A percentile compares a stretch with the other conserved stretches of the same genome.
These are phyloP conservation scores for Penicillium salamii DNA, from an alignment of 495 filamentous ascomycete genomes.

Conservation along the genomic window DNA sequence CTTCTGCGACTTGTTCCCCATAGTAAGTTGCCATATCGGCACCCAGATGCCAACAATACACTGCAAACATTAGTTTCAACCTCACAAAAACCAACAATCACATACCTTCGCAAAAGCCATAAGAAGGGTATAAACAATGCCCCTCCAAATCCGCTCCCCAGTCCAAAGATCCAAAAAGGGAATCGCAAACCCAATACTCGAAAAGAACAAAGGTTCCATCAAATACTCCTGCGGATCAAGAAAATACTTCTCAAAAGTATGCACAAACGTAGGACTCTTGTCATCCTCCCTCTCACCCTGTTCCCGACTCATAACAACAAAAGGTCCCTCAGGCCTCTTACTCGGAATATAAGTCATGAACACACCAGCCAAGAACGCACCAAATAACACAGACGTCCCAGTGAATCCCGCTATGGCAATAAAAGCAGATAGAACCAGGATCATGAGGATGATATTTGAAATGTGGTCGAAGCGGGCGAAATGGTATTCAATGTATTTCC, in stretches of 20 bases:
- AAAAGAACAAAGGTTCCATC: slow-evolving; percentile 73
- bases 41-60: slow-evolving; percentile 33
- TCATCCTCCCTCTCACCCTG: slow-evolving; percentile 40
- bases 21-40: slow-evolving; percentile 17
- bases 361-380: slow-evolving; percentile 63
- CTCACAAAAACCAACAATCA: not conserved
- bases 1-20: not conserved
- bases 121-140: slow-evolving; percentile 61
- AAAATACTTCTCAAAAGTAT: slow-evolving; percentile 34
- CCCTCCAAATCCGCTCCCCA: slow-evolving; percentile 62
- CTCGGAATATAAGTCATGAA: slow-evolving; percentile 48
- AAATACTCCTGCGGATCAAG: slow-evolving; percentile 44
- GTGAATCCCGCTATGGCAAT: slow-evolving; percentile 54
- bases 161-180: slow-evolving; percentile 66
- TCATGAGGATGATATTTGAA: slow-evolving; percentile 35
- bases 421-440: slow-evolving; percentile 45
- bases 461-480: slow-evolving; percentile 32
- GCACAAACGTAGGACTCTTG: slow-evolving; percentile 33
- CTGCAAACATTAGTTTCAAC: slow-evolving; percentile 7
- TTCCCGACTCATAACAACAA: slow-evolving; percentile 32
- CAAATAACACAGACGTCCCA: slow-evolving; percentile 65
- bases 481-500: slow-evolving; percentile 27
- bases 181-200: slow-evolving; percentile 70
- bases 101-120: slow-evolving; percentile 63
- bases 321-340: slow-evolving; percentile 31